phyloP scores from a whole-genome alignment of 1,139 yeast species.

The Geotrichum klebahnii region DNA sequence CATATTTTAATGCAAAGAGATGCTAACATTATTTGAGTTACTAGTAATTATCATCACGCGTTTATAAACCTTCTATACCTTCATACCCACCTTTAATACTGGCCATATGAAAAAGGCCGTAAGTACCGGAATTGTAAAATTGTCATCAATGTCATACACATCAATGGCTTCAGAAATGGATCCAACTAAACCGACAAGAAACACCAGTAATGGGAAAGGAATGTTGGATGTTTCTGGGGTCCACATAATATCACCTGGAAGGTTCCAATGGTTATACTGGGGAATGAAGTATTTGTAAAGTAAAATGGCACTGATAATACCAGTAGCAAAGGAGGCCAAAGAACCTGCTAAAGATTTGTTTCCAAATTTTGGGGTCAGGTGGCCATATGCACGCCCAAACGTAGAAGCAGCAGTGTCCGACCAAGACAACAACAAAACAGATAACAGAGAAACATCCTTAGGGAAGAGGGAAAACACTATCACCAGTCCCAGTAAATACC shows the following conservation, averaged over 20 bases:
- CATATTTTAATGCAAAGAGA: no score
- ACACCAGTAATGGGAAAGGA: constrained; percentile 49
- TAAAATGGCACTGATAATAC: constrained; percentile 58
- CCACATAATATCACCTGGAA: constrained; percentile 60
- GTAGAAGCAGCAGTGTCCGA: constrained; percentile 97
- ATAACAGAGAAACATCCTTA: constrained; percentile 73
- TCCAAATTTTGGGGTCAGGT: constrained; percentile 70
- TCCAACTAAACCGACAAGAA: constrained; percentile 73
- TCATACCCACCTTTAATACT: constrained; percentile 38
- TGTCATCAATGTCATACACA: constrained; percentile 75
- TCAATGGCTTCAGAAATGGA: constrained; percentile 82
- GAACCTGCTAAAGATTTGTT: constrained; percentile 88
- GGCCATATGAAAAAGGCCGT: constrained; percentile 61
- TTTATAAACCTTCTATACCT: not conserved
- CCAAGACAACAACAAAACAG: constrained; percentile 84
- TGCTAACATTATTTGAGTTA: not conserved
- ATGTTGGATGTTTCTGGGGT: constrained; percentile 55
- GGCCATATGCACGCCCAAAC: constrained; percentile 78
- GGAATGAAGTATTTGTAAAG: constrained; percentile 75
- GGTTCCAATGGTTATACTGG: constrained; percentile 45
- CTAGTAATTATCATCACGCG: not conserved
- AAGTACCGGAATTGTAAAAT: constrained; percentile 85
- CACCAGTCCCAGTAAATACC: constrained; percentile 75
- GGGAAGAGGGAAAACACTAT: constrained; percentile 66
- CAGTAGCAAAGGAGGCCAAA: constrained; percentile 75